Evolutionary conservation across 192 early-diverging fungal species (phyloP).

Genomic region (Rhizophlyctis rosea): DNA sequence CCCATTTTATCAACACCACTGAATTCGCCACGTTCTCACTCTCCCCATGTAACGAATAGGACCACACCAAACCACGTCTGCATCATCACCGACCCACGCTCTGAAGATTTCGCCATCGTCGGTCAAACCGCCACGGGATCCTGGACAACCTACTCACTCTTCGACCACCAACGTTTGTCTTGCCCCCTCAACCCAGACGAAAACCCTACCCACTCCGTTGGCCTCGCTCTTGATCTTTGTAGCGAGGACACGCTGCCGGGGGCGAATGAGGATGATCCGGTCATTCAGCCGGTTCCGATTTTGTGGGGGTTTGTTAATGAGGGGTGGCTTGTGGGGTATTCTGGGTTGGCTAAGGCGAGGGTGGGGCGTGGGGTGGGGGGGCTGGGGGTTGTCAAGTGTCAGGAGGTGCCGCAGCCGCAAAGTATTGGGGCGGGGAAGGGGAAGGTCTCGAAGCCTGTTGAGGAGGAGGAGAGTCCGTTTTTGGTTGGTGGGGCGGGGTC

Average conservation of each 20-base stretch:
- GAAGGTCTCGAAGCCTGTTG: too few relatives aligned
- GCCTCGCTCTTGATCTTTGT: conserved; percentile 74
- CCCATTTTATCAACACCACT: too few relatives aligned
- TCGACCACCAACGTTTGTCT: conserved; percentile 47
- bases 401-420: not conserved
- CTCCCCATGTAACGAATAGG: too few relatives aligned
- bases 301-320: conserved; percentile 68
- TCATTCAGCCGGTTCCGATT: conserved; percentile 62
- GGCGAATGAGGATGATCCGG: conserved; percentile 46
- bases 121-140: conserved; percentile 42
- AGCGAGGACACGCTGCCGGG: conserved; percentile 52
- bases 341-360: conserved; percentile 56
- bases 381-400: not conserved
- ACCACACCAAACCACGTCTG: conserved; percentile 4
- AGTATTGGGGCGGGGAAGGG: not conserved
- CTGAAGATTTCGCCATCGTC: conserved; percentile 40
- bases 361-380: conserved; percentile 17
- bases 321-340: conserved; percentile 63
- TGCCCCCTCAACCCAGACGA: conserved; percentile 59
- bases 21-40: too few relatives aligned
- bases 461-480: too few relatives aligned
- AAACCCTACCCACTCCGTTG: conserved; percentile 68
- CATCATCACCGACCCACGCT: conserved; percentile 3
- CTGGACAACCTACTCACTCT: conserved; percentile 71
- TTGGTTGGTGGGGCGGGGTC: too few relatives aligned